Evolutionary conservation across 306 rosid genomes (phyloP).

Genomic region (Begonia fuchsioides): DNA sequence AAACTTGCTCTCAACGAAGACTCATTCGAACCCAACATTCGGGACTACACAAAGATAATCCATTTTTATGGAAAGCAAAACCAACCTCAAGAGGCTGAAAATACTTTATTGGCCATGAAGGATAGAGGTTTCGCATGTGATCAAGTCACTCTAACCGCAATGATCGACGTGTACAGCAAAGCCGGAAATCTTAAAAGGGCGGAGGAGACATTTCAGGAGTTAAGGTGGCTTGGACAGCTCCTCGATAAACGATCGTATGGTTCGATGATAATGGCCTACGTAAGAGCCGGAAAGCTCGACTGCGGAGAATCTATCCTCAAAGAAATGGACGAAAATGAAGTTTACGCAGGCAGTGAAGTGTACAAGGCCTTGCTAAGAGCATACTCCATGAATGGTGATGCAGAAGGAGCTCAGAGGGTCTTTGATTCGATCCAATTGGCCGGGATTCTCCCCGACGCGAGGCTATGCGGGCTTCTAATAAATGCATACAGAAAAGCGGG

Average conservation of each 20-base stretch:
- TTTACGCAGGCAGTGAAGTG: constrained; percentile 63
- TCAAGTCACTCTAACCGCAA: constrained; percentile 64
- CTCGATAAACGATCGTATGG: constrained; percentile 77
- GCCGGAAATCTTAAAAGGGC: constrained; percentile 51
- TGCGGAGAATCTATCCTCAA: constrained; percentile 47
- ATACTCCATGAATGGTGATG: constrained; percentile 46
- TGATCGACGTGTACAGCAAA: constrained; percentile 76
- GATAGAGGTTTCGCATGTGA: constrained; percentile 53
- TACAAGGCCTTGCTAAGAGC: constrained; percentile 84
- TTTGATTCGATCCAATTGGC: constrained; percentile 76
- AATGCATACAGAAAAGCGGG: constrained; percentile 48
- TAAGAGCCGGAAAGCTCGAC: constrained; percentile 65
- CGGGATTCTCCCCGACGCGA: constrained; percentile 58
- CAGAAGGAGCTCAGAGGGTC: constrained; percentile 70
- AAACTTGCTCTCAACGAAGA: constrained; percentile 53
- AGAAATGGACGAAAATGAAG: constrained; percentile 67
- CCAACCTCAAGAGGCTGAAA: constrained; percentile 53
- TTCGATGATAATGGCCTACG: constrained; percentile 73
- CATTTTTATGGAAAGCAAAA: constrained; percentile 52
- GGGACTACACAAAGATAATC: constrained; percentile 74
- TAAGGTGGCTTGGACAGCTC: constrained; percentile 53
- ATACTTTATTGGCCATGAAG: constrained; percentile 41
- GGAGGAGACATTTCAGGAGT: constrained; percentile 60
- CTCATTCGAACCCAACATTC: constrained; percentile 52
- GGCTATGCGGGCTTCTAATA: constrained; percentile 58